phyloP scores from a whole-genome alignment of 176 grass and related monocot genomes.

The Tuctoria greenei region DNA sequence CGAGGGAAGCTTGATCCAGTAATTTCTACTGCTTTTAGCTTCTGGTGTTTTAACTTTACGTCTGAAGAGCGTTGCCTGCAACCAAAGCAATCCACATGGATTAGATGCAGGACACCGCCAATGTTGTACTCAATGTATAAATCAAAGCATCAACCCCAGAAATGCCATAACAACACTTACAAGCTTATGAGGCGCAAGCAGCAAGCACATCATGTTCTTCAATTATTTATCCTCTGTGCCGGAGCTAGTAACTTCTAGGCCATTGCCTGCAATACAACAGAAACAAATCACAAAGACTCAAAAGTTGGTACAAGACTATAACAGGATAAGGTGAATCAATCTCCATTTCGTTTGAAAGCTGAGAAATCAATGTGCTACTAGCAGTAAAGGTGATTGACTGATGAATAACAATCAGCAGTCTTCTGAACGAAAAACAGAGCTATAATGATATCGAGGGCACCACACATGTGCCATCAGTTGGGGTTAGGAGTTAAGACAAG shows the following conservation, averaged over 20 bases:
- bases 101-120: background rate
- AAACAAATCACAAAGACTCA: conserved; percentile 19
- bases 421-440: too few species aligned
- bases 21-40: background rate
- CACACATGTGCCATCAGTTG: background rate
- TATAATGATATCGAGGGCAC: too few species aligned
- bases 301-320: background rate
- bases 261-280: conserved; percentile 64
- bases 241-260: conserved; percentile 62
- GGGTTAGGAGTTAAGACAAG: background rate
- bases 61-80: conserved; percentile 30
- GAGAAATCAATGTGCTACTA: background rate
- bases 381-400: background rate
- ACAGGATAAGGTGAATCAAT: background rate
- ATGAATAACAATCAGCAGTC: background rate
- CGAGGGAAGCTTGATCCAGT: background rate
- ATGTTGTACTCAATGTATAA: background rate
- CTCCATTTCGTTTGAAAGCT: background rate
- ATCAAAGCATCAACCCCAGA: background rate
- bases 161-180: conserved; percentile 18
- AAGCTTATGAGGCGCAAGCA: background rate
- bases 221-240: conserved; percentile 26
- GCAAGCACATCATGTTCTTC: background rate
- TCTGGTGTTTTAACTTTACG: background rate
- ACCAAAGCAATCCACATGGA: background rate